Base-by-base conservation (phyloP, 106 monocot species). In the Hemerocallis citrina region DNA sequence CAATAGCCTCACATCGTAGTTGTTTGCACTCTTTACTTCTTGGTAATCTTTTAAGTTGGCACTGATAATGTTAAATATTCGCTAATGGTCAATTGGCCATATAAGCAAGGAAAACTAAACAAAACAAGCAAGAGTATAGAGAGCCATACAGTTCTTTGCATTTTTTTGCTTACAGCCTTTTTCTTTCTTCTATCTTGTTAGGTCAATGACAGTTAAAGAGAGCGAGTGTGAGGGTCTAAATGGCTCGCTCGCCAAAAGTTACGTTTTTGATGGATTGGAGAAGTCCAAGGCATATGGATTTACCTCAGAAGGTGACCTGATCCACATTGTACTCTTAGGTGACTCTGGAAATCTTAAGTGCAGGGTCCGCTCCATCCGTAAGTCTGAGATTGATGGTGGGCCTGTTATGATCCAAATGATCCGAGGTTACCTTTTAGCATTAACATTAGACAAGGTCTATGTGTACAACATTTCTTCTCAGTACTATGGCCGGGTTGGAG, bases 211-310 rank as follows among this genome's bases (percentile, higher is more conserved):
- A 0, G 71, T 91, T 52, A 71, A 63, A 48, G 96, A 96, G 65
- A 75, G 62, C 1, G 78, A 79, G 2, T 96, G 96, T 66, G 87
- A 87, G 62, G 96, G 96, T 25, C 67, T 96, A 21, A 96, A 96
- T 61, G 87, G 87, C 13, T 81, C 87, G 7, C 20, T 65, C 22
- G 75, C 72, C 15, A 76, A 62, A 47, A 68, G 63, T 61, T 96
- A 84, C 68, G 60, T 84, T 7, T 91, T 96, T 52, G 90, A 90
- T 59, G 63, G 60, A 14, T 72, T 63, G 1, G 96, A 96, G 67
- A 75, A 79, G 48, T 72, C 77, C 0, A 96, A 96, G 61, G 96
- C 96, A 0, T 96, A 96, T 61, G 96, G 96, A 4, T 75, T 91
- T 71, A 96, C 96, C 32, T 37, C 56, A 4, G 50, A 25, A 0